These are phyloP conservation scores for Cladophialophora carrionii DNA, from an alignment of 2,329 filamentous ascomycete species.

Conservation along the genomic window DNA sequence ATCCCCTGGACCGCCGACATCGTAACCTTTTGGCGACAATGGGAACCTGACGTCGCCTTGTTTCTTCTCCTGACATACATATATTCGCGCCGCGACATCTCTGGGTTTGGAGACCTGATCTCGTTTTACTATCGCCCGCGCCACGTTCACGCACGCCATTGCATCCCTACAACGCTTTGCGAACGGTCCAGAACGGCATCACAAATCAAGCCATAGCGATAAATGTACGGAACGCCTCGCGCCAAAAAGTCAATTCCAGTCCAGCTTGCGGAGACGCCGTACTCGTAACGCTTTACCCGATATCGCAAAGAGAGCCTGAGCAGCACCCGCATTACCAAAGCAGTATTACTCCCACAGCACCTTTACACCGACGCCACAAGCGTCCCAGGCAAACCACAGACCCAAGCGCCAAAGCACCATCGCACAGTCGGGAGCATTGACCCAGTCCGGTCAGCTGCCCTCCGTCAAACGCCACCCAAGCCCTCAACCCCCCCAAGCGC, in stretches of 20 bases:
- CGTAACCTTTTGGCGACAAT: neutral
- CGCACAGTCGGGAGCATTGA: neutral
- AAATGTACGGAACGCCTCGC: neutral
- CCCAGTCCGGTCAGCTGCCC: neutral
- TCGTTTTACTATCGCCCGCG: too few relatives aligned
- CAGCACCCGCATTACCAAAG: neutral
- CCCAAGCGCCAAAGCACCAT: neutral
- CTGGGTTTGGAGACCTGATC: neutral
- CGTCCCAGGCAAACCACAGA: neutral
- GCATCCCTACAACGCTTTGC: neutral
- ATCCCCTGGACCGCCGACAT: neutral
- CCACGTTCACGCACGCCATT: neutral
- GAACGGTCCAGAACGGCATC: neutral
- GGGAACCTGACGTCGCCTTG: neutral
- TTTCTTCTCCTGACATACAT: neutral
- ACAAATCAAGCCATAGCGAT: neutral
- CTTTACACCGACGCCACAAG: neutral
- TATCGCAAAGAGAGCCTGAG: slow-evolving; percentile 4
- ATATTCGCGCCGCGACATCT: neutral
- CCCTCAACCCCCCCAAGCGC: neutral
- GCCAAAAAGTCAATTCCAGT: slow-evolving; percentile 1
- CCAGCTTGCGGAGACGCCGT: neutral
- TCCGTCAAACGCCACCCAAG: neutral
- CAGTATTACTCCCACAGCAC: neutral
- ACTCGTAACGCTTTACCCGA: slow-evolving; percentile 4